phyloP scores from a whole-genome alignment of 2,329 filamentous ascomycete species.

The Fusarium keratoplasticum region DNA sequence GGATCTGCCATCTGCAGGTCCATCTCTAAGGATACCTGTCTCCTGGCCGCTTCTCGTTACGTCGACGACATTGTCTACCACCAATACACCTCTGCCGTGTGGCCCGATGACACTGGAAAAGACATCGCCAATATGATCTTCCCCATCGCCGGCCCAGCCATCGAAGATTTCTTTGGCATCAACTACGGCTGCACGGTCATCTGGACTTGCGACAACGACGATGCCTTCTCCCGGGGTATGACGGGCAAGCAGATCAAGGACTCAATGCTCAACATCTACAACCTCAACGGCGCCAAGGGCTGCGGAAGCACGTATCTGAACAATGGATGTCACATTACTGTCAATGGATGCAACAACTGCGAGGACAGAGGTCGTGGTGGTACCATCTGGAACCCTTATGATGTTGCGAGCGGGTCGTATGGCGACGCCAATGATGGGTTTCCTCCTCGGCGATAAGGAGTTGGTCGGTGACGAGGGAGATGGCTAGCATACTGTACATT shows the following conservation, averaged over 20 bases:
- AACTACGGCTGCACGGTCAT: slow-evolving; percentile 22
- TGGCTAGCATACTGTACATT: background rate
- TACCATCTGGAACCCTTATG: slow-evolving; percentile 8
- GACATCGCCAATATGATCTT: slow-evolving; percentile 14
- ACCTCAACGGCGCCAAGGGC: slow-evolving; percentile 15
- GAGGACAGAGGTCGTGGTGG: background rate
- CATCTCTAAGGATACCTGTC: slow-evolving; percentile 8
- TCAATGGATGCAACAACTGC: slow-evolving; percentile 23
- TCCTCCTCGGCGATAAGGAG: background rate
- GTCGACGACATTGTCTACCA: slow-evolving; percentile 14
- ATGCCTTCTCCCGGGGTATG: slow-evolving; percentile 12
- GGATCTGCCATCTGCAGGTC: slow-evolving; percentile 17
- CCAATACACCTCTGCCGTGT: slow-evolving; percentile 15
- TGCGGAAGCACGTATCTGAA: slow-evolving; percentile 16
- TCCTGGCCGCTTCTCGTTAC: slow-evolving; percentile 3
- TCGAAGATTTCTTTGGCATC: slow-evolving; percentile 13
- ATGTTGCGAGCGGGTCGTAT: background rate
- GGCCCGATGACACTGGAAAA: slow-evolving; percentile 1
- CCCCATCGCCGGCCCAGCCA: background rate
- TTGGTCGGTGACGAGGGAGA: background rate
- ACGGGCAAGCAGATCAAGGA: slow-evolving; percentile 25
- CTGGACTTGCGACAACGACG: slow-evolving; percentile 15
- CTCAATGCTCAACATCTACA: slow-evolving; percentile 18
- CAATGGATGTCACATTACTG: slow-evolving; percentile 11
- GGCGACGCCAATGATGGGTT: slow-evolving; percentile 14